Base-by-base conservation (phyloP, 1,284 basidiomycete genomes). In the Apiotrichum veenhuisii region DNA sequence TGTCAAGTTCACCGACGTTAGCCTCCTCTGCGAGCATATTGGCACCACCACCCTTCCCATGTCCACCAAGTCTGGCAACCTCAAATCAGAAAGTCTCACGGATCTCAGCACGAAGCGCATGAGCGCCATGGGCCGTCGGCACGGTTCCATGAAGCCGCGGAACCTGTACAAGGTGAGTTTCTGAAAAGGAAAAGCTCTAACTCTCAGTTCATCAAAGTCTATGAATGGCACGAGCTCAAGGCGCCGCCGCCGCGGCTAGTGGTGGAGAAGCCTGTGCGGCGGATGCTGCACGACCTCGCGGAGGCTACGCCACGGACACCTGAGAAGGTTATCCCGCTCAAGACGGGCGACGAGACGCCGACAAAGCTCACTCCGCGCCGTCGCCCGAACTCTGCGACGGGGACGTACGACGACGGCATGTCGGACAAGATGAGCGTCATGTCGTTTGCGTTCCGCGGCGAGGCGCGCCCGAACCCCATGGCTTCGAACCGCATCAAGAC, bases 1-100 rank as follows among this genome's bases (percentile, higher is more conserved):
- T 53, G 89, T 98, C 68, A 48, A 86, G 15, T 98, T 98, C 79
- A 93, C 93, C 54, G 95, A 98, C 72, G 94, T 98, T 45, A 87
- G 93, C 14, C 79, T 98, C 44, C 83, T 91, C 50, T 98, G 94
- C 74, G 91, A 94, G 70, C 82, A 90, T 52, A 88, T 86, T 1
- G 95, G 95, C 12, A 88, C 87, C 11, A 98, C 95, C 0, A 87
- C 86, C 5, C 73, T 97, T 48, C 92, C 93, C 0, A 77, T 96
- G 11, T 83, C 88, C 10, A 71, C 62, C 11, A 82, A 84, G n/a
- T 82, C 83, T 83, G 20, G 88, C 81, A 58, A 58, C 17, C 22
- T 88, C 81, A 57, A 58, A 23, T 64, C 62, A 64, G 62, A 68
- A 17, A 88, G 85, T n/a, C 70, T 86, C 64, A 87, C 86, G n/a